Evolutionary conservation across 805 yeast species (phyloP).

Genomic region (Candida koratica): DNA sequence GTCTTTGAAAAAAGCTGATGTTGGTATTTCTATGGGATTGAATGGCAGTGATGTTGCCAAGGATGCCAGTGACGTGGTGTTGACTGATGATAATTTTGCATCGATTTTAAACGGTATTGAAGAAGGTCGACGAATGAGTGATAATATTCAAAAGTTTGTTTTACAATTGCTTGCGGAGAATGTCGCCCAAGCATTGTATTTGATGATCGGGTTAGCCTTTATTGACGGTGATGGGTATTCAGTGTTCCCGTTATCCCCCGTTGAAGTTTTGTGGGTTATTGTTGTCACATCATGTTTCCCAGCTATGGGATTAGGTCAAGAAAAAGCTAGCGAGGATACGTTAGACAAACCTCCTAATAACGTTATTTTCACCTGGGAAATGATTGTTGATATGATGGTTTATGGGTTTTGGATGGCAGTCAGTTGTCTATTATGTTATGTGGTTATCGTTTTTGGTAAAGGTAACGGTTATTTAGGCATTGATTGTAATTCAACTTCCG

Average conservation of each 20-base stretch:
- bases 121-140: conserved; percentile 77
- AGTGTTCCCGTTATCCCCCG: conserved; percentile 49
- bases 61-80: conserved; percentile 73
- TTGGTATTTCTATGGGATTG: conserved; percentile 78
- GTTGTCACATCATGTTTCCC: conserved; percentile 80
- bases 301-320: conserved; percentile 73
- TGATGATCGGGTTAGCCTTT: conserved; percentile 44
- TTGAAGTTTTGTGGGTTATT: conserved; percentile 75
- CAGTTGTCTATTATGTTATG: conserved; percentile 35
- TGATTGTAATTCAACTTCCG: conserved; percentile 29
- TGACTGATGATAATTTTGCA: conserved; percentile 70
- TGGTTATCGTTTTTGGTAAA: conserved; percentile 33
- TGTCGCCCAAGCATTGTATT: conserved; percentile 64
- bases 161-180: conserved; percentile 69
- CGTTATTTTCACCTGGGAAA: conserved; percentile 38
- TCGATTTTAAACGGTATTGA: conserved; percentile 74
- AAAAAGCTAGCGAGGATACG: conserved; percentile 36
- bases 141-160: conserved; percentile 74
- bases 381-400: conserved; percentile 38
- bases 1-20: conserved; percentile 69
- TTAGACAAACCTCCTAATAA: conserved; percentile 36
- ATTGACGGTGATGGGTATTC: conserved; percentile 30
- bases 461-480: conserved; percentile 39
- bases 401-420: conserved; percentile 43
- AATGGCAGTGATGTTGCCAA: conserved; percentile 84